Evolutionary conservation across 106 monocot genomes (phyloP).

Genomic region (Dactylorhiza incarnata): DNA sequence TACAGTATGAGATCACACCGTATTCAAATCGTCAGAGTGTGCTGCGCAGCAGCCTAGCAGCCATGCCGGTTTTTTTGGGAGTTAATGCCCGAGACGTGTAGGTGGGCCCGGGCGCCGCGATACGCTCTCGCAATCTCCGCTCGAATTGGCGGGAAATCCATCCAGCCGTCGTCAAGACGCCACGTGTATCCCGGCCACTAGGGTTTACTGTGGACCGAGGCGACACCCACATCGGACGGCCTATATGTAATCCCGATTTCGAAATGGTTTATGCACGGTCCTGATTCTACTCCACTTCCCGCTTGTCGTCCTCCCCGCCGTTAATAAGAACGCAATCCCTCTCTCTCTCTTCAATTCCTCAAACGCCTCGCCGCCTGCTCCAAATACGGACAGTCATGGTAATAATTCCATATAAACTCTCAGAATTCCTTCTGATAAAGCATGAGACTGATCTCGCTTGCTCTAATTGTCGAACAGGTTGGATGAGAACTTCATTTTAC

Average conservation of each 20-base stretch:
- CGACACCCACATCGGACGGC: neutral
- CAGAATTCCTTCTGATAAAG: neutral
- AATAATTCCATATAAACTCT: neutral
- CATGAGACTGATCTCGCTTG: neutral
- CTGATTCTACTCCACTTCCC: neutral
- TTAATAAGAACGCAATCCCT: no score
- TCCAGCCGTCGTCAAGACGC: neutral
- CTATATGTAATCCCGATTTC: neutral
- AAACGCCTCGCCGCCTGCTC: neutral
- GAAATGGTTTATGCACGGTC: neutral
- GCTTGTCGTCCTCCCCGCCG: neutral
- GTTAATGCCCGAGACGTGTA: neutral
- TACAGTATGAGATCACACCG: no score
- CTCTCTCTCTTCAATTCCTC: neutral
- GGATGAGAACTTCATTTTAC: constrained; percentile 13
- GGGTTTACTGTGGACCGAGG: neutral
- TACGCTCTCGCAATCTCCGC: neutral
- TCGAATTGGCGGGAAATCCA: constrained; percentile 1
- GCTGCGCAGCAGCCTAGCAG: no score
- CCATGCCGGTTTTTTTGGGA: neutral
- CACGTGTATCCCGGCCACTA: neutral
- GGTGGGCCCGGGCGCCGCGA: neutral
- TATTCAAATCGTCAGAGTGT: no score
- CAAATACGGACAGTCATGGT: neutral
- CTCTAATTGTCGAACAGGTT: constrained; percentile 2